phyloP scores from a whole-genome alignment of 768 basidiomycete species.

The Boletus reticuloceps region DNA sequence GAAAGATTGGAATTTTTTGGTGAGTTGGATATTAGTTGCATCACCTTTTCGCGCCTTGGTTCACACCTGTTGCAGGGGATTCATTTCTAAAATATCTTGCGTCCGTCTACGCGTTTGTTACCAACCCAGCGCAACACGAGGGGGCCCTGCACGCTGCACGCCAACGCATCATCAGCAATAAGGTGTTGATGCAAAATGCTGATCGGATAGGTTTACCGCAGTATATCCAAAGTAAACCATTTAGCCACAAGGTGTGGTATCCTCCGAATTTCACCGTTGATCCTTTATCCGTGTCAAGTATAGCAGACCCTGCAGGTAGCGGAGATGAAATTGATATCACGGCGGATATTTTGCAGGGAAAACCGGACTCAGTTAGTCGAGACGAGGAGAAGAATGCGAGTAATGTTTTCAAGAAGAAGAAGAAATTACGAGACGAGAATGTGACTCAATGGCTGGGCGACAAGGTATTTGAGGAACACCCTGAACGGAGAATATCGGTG shows the following conservation, averaged over 20 bases:
- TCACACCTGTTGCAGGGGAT: constrained; percentile 49
- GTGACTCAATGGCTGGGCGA: constrained; percentile 65
- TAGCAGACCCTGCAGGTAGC: constrained; percentile 22
- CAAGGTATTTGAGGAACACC: constrained; percentile 49
- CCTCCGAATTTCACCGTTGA: constrained; percentile 45
- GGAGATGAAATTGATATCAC: constrained; percentile 30
- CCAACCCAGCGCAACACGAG: constrained; percentile 61
- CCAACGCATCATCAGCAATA: constrained; percentile 74
- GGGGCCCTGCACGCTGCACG: constrained; percentile 65
- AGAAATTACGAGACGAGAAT: constrained; percentile 40
- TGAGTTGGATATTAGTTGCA: constrained; percentile 43
- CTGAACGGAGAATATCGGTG: background rate
- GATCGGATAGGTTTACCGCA: constrained; percentile 59
- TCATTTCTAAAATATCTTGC: constrained; percentile 79
- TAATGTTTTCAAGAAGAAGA: constrained; percentile 34
- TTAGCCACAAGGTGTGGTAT: constrained; percentile 64
- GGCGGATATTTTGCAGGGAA: constrained; percentile 5
- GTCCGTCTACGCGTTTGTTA: constrained; percentile 72
- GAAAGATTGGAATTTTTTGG: constrained; percentile 84
- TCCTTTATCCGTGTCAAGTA: constrained; percentile 15
- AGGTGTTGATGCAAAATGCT: constrained; percentile 54
- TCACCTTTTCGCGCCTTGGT: constrained; percentile 21
- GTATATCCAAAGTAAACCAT: constrained; percentile 72
- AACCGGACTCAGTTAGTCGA: constrained; percentile 11
- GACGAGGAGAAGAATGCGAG: constrained; percentile 7